A percentile compares a stretch with the other conserved stretches of the same genome.
phyloP scores from a whole-genome alignment of 371 early-diverging fungal genomes.

The Mucor racemosus region DNA sequence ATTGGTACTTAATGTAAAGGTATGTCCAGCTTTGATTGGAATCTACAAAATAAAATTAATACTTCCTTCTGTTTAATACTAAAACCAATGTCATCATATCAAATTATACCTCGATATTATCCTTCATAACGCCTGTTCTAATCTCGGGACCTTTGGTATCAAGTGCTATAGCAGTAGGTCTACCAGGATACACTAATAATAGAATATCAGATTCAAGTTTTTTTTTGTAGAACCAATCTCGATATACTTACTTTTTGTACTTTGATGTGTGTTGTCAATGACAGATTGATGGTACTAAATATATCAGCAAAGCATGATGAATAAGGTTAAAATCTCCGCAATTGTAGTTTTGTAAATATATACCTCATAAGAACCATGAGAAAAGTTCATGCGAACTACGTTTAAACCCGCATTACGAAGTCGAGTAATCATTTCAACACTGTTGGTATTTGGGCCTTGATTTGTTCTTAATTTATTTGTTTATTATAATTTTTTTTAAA shows the following conservation, averaged over 20 bases:
- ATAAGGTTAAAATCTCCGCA: constrained; percentile 2
- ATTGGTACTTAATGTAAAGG: constrained; percentile 85
- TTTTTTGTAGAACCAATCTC: background rate
- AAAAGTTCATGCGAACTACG: constrained; percentile 94
- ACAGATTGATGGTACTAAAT: constrained; percentile 86
- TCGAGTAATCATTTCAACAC: constrained; percentile 81
- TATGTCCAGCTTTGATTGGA: constrained; percentile 74
- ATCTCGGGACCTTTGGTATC: constrained; percentile 91
- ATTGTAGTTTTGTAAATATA: background rate
- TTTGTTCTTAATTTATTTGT: background rate
- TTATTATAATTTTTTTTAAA: background rate
- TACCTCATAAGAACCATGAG: constrained; percentile 93
- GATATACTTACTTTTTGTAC: constrained; percentile 40
- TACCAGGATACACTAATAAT: constrained; percentile 58
- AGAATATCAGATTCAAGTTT: background rate
- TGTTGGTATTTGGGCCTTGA: constrained; percentile 82
- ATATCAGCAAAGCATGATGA: background rate
- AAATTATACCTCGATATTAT: constrained; percentile 52
- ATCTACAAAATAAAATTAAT: background rate
- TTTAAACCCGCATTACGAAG: constrained; percentile 94
- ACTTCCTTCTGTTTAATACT: background rate
- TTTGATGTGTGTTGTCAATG: constrained; percentile 77
- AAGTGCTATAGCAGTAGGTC: constrained; percentile 84
- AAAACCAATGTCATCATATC: background rate
- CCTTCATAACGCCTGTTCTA: constrained; percentile 78